phyloP scores from a whole-genome alignment of 768 basidiomycete species.

The Trichaptum fuscoviolaceum region DNA sequence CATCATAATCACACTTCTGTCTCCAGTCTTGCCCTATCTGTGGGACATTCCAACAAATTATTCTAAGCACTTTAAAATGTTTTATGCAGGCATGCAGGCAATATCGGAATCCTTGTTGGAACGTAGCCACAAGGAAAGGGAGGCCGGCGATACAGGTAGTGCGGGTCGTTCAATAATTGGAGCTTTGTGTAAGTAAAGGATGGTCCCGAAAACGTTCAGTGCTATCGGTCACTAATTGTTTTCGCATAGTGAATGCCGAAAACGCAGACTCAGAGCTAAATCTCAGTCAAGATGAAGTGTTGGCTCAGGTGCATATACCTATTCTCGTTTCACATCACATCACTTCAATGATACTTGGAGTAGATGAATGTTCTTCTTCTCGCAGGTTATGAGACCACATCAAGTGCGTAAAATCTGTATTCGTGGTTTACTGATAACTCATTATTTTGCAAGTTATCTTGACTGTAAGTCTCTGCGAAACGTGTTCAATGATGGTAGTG shows the following conservation, averaged over 20 bases:
- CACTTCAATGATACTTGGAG: constrained; percentile 32
- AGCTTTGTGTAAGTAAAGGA: too few species aligned
- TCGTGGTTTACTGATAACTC: too few species aligned
- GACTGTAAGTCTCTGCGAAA: too few species aligned
- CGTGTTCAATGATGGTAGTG: too few species aligned
- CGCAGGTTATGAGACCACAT: constrained; percentile 56
- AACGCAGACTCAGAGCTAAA: too few species aligned
- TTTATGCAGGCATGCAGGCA: constrained; percentile 48
- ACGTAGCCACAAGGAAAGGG: constrained; percentile 28
- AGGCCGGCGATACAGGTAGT: constrained; percentile 15
- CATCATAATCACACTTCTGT: constrained; percentile 54
- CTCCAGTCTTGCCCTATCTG: constrained; percentile 55
- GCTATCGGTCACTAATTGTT: too few species aligned
- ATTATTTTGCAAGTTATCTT: constrained; percentile 13
- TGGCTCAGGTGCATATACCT: constrained; percentile 21
- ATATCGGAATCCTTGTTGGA: constrained; percentile 43
- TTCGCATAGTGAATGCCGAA: too few species aligned
- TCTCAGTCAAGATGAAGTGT: too few species aligned
- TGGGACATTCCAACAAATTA: constrained; percentile 52
- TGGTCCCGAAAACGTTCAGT: too few species aligned
- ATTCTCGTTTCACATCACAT: background rate
- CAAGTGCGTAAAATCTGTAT: constrained; percentile 21
- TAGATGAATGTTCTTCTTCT: constrained; percentile 61
- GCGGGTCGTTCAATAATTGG: constrained; percentile 31
- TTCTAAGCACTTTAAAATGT: constrained; percentile 49